A percentile compares a stretch with the other conserved stretches of the same genome.
phyloP scores from a whole-genome alignment of 768 basidiomycete species.

The Boletus reticuloceps region DNA sequence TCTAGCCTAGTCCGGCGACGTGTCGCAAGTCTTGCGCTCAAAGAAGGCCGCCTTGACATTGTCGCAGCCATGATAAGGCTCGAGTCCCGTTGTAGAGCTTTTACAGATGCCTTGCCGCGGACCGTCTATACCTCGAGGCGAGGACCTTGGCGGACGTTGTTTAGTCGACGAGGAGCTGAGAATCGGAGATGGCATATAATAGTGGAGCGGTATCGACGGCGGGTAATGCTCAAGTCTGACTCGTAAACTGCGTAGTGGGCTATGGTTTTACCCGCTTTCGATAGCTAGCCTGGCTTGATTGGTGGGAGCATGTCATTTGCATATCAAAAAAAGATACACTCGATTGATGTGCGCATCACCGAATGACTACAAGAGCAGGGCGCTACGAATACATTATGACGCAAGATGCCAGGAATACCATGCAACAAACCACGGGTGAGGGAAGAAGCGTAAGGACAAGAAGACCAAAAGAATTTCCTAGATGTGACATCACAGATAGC shows the following conservation, averaged over 20 bases:
- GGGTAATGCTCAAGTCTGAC: neutral
- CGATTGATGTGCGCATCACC: conserved; percentile 18
- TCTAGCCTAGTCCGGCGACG: conserved; percentile 60
- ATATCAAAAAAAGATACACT: neutral
- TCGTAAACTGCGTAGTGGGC: neutral
- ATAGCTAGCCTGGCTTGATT: neutral
- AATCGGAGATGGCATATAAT: conserved; percentile 29
- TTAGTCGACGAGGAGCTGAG: conserved; percentile 28
- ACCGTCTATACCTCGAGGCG: conserved; percentile 9
- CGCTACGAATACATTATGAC: conserved; percentile 23
- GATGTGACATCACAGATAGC: conserved; percentile 50
- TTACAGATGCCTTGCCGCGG: conserved; percentile 6
- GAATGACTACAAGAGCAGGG: conserved; percentile 7
- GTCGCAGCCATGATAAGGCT: conserved; percentile 24
- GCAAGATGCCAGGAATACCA: conserved; percentile 9
- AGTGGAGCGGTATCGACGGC: conserved; percentile 22
- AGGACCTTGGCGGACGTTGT: conserved; percentile 21
- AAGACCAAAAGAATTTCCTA: conserved; percentile 8
- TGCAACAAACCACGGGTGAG: conserved; percentile 2
- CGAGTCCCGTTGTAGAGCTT: conserved; percentile 12
- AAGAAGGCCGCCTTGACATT: conserved; percentile 61
- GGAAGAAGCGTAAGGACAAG: conserved; percentile 8
- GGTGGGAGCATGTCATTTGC: too few relatives aligned
- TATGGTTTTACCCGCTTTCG: neutral
- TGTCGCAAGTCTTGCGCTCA: conserved; percentile 56